These are phyloP conservation scores for Vanrija sp. DNA, from an alignment of 1,284 basidiomycete species.

Conservation along the genomic window DNA sequence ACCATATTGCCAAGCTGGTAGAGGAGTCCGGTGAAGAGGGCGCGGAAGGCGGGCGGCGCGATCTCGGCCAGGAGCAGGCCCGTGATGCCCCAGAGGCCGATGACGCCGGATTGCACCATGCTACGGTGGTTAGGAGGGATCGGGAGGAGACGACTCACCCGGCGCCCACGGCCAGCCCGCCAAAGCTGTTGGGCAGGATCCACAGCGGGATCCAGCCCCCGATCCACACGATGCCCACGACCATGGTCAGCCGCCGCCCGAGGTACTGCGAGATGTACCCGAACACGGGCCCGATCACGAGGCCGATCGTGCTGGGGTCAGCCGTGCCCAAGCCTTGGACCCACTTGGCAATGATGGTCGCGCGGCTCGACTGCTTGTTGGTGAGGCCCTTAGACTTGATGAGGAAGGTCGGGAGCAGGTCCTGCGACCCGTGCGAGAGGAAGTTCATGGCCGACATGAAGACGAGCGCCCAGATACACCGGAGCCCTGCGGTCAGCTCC, in stretches of 20 bases:
- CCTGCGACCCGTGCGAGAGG: constrained; percentile 78
- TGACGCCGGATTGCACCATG: constrained; percentile 74
- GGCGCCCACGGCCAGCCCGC: constrained; percentile 39
- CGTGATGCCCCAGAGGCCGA: constrained; percentile 57
- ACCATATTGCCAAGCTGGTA: constrained; percentile 69
- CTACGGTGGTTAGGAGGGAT: constrained; percentile 39
- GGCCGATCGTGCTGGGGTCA: constrained; percentile 52
- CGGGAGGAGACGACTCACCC: background rate
- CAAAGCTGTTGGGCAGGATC: constrained; percentile 63
- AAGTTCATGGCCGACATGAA: constrained; percentile 75
- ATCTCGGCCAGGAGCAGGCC: constrained; percentile 70
- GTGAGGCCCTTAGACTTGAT: constrained; percentile 45
- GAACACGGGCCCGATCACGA: constrained; percentile 65
- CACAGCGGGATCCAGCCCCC: constrained; percentile 59
- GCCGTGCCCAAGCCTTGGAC: constrained; percentile 68
- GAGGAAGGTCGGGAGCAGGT: constrained; percentile 66
- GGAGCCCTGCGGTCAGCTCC: constrained; percentile 39
- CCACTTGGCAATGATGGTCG: constrained; percentile 74
- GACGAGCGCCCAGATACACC: constrained; percentile 62
- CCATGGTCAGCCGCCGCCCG: constrained; percentile 65
- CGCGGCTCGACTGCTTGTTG: constrained; percentile 64
- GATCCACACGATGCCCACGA: constrained; percentile 55
- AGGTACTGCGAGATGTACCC: constrained; percentile 77
- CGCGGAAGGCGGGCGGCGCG: constrained; percentile 77
- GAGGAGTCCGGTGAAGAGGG: constrained; percentile 84